Evolutionary conservation across 768 basidiomycete species (phyloP).

Genomic region (Chalciporus sphaerocephalus): DNA sequence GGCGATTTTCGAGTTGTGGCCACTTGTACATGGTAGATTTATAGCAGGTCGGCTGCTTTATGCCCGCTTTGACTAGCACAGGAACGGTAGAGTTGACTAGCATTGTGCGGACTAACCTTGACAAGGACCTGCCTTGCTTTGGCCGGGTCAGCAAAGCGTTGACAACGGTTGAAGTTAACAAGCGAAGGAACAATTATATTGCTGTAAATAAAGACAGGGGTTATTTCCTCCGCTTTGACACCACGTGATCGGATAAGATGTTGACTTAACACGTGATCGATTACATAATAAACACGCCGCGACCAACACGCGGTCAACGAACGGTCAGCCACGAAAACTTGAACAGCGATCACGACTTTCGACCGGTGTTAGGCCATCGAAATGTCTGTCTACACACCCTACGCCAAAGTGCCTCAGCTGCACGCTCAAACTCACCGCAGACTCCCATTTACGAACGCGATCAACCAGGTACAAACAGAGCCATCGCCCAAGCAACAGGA

Average conservation of each 20-base stretch:
- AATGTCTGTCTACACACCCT: slow-evolving; percentile 36
- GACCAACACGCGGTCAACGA: slow-evolving; percentile 10
- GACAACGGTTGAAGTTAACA: background rate
- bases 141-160: background rate
- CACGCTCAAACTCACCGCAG: slow-evolving; percentile 34
- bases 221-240: slow-evolving; percentile 9
- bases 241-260: slow-evolving; percentile 21
- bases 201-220: slow-evolving; percentile 9
- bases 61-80: background rate
- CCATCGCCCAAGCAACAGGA: slow-evolving; percentile 37
- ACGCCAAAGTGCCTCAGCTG: slow-evolving; percentile 33
- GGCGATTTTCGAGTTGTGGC: background rate
- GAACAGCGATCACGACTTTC: background rate
- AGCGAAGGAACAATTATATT: too few relatives aligned
- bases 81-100: background rate
- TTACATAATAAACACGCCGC: slow-evolving; percentile 32
- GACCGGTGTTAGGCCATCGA: slow-evolving; percentile 48
- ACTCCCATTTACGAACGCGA: slow-evolving; percentile 42
- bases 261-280: slow-evolving; percentile 28
- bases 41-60: background rate
- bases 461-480: slow-evolving; percentile 31
- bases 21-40: background rate
- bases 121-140: background rate
- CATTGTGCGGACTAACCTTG: slow-evolving; percentile 2
- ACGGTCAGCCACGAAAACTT: slow-evolving; percentile 15